These are phyloP conservation scores for Crithidia brevicula DNA, from an alignment of 208 protist species.

Conservation along the genomic window DNA sequence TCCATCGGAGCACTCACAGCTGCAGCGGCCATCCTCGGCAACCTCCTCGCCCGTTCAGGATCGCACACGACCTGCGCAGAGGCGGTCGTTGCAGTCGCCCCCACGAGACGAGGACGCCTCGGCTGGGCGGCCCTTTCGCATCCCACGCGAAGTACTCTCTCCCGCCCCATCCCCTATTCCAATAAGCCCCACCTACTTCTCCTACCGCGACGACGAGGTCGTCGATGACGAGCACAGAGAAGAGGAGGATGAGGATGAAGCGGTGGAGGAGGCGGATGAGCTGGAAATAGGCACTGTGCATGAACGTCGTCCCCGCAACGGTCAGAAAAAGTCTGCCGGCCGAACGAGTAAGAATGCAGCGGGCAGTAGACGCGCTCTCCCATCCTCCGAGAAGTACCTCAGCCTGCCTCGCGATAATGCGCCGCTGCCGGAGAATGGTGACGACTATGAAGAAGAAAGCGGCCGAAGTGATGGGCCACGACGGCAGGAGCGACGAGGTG, in stretches of 20 bases:
- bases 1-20: conserved; percentile 12
- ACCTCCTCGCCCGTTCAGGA: background rate
- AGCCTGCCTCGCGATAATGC: conserved; percentile 9
- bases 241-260: background rate
- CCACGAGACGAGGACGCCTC: conserved; percentile 1
- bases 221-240: background rate
- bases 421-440: too few relatives aligned
- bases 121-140: conserved; percentile 9
- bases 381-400: conserved; percentile 11
- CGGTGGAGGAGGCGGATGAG: conserved; percentile 11
- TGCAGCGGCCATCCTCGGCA: background rate
- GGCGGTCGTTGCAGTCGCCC: background rate
- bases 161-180: conserved; percentile 27
- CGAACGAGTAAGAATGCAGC: background rate
- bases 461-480: background rate
- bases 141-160: conserved; percentile 15
- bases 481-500: background rate
- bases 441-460: background rate
- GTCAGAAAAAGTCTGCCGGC: background rate
- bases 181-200: conserved; percentile 11
- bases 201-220: conserved; percentile 17
- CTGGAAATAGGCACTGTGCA: background rate
- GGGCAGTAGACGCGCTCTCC: background rate
- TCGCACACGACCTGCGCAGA: background rate
- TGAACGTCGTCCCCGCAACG: background rate